phyloP scores from a whole-genome alignment of 1,284 basidiomycete genomes.

The Ustilago hordei region DNA sequence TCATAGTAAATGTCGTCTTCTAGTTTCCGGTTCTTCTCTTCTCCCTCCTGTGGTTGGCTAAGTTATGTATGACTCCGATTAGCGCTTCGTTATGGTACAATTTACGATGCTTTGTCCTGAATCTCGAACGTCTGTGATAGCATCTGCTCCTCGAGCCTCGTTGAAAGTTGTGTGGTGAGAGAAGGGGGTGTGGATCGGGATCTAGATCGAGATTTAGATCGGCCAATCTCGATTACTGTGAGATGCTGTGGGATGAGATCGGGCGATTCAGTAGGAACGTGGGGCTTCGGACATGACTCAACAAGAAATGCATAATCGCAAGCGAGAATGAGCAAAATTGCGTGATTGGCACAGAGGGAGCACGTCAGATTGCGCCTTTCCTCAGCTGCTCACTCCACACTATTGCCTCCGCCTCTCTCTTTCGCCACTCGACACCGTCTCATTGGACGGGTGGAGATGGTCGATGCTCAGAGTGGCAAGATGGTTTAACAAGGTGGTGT shows the following conservation, averaged over 20 bases:
- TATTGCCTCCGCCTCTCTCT: not conserved
- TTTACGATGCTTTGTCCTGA: no score
- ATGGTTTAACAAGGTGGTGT: not conserved
- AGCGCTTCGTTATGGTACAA: not conserved
- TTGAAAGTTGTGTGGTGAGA: not conserved
- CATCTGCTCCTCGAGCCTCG: not conserved
- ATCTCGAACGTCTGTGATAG: not conserved
- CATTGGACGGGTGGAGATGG: not conserved
- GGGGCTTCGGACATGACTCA: not conserved
- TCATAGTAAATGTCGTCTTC: not conserved
- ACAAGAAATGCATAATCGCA: no score
- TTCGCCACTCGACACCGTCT: not conserved
- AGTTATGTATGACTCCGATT: slow-evolving; percentile 9
- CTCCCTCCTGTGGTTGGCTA: not conserved
- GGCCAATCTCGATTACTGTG: no score
- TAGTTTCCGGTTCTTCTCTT: not conserved
- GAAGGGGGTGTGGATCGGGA: no score
- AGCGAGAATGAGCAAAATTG: slow-evolving; percentile 1
- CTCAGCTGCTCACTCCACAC: not conserved
- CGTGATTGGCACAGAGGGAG: slow-evolving; percentile 4
- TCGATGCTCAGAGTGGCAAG: not conserved
- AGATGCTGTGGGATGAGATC: no score
- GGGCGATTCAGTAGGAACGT: not conserved
- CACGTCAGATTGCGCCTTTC: slow-evolving; percentile 19
- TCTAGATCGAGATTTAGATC: no score